Conservation (phyloP, 257 asterid genomes). For the Gentiana macrophylla region DNA sequence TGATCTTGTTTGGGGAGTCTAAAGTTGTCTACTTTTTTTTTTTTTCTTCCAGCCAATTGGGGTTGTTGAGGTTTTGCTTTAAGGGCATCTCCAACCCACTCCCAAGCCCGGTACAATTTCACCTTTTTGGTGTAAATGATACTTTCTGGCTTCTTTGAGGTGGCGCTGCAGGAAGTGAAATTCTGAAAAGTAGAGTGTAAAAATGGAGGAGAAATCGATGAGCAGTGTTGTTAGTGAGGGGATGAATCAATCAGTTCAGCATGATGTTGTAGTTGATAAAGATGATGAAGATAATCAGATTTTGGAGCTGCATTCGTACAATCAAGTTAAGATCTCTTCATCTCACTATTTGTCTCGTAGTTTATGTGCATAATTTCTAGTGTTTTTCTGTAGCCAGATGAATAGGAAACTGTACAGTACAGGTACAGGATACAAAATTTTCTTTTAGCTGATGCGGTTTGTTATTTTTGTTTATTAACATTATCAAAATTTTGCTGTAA, state of each 20-base stretch:
- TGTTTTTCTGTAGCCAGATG: neutral
- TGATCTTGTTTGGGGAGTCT: neutral
- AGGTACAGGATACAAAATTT: no score
- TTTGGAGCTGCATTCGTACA: slow-evolving; percentile 2
- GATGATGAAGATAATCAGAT: slow-evolving; percentile 8
- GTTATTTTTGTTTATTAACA: neutral
- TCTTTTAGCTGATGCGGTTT: neutral
- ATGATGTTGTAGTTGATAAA: slow-evolving; percentile 8
- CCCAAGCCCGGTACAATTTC: no score
- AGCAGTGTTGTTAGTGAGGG: neutral
- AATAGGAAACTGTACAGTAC: neutral
- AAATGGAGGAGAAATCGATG: slow-evolving; percentile 15
- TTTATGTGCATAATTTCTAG: neutral
- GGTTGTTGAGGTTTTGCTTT: neutral
- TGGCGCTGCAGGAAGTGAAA: neutral
- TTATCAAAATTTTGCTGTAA: neutral
- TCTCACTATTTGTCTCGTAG: neutral
- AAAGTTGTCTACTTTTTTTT: neutral
- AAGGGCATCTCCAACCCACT: no score
- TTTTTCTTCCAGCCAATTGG: neutral
- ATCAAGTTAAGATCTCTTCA: slow-evolving; percentile 2
- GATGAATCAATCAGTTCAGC: slow-evolving; percentile 11
- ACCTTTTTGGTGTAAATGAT: neutral
- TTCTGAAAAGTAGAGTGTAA: neutral
- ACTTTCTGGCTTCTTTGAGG: neutral